Base-by-base conservation (phyloP, 2,329 filamentous ascomycete species). In the Stenocarpella maydis region DNA sequence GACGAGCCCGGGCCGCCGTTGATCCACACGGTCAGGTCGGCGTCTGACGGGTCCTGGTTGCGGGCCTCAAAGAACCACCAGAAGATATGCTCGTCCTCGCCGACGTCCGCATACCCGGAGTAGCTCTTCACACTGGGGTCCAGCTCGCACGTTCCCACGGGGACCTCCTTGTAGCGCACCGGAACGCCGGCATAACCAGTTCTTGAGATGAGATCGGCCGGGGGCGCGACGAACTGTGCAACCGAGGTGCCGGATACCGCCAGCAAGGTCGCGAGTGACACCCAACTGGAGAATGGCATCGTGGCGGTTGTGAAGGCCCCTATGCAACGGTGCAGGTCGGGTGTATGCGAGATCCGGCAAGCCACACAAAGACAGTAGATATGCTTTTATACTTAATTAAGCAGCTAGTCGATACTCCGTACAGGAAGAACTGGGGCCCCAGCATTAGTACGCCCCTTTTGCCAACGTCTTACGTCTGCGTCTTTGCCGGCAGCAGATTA, bases 1-100 rank as follows among this genome's bases (percentile, higher is more conserved):
- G 84, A 83, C 19, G 79, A 81, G 1, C 87, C 87, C 0, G 85
- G 85, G 0, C 84, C 85, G 24, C 85, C 85, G 68, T 86, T 87
- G 64, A 87, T 77, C 85, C 85, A 87, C 3, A 86, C 75, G 0
- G 84, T 86, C 50, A 86, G 74, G 0, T 83, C 83, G 24, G 84
- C 84, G 7, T 80, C 77, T 1, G 5, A 73, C 4, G 84, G 83
- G 67, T 85, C 78, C 19, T 74, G 68, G 45, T 82, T 79, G 63
- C 84, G 79, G 9, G 84, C 81, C 71, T 86, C 84, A 73, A 86
- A 86, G 75, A 85, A 85, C 82, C 83, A 85, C 74, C 80, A 79
- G 76, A 83, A 83, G 45, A 82, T 79, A 73, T 83, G 82, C 71
- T 82, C 71, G 69, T 80, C 72, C 64, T 77, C 76, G 2, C 74